These are phyloP conservation scores for Verticillium alfalfae DNA, from an alignment of 2,329 filamentous ascomycete species.

Conservation along the genomic window DNA sequence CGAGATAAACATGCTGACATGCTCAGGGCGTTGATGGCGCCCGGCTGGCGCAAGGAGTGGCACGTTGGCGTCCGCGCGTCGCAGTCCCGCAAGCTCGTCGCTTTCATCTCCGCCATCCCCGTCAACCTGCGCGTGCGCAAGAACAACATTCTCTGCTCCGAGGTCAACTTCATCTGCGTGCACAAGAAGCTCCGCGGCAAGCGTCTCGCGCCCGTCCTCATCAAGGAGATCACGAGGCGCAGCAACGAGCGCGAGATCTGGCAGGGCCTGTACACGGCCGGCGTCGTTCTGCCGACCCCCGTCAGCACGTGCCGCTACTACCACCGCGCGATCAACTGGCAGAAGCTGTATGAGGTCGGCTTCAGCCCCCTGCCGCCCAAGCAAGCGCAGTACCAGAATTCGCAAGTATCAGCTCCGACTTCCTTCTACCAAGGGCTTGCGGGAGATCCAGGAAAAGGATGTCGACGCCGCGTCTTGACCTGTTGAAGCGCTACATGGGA, in stretches of 20 bases:
- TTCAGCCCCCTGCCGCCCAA: conserved; percentile 85
- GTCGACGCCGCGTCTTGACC: conserved; percentile 65
- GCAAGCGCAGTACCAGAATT: conserved; percentile 79
- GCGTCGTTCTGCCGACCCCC: conserved; percentile 83
- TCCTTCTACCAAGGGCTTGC: conserved; percentile 68
- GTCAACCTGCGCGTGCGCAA: conserved; percentile 75
- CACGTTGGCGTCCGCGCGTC: conserved; percentile 87
- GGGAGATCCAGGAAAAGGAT: conserved; percentile 75
- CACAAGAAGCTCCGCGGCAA: conserved; percentile 97
- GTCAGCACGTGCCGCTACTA: conserved; percentile 93
- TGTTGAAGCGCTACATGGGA: conserved; percentile 72
- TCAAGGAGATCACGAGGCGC: conserved; percentile 93
- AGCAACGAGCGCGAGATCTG: conserved; percentile 84
- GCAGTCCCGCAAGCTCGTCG: conserved; percentile 80
- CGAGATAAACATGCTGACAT: neutral
- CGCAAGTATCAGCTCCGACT: conserved; percentile 79
- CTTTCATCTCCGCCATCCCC: conserved; percentile 92
- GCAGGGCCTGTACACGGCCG: conserved; percentile 95
- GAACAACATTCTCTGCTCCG: conserved; percentile 70
- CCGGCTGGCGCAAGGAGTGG: conserved; percentile 91
- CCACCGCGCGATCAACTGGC: conserved; percentile 90
- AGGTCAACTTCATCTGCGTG: conserved; percentile 97
- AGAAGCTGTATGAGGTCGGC: conserved; percentile 89
- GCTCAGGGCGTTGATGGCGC: conserved; percentile 81
- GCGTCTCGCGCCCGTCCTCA: conserved; percentile 85